Base-by-base conservation (phyloP, 805 yeast genomes). In the Metschnikowia chrysomelidarum region DNA sequence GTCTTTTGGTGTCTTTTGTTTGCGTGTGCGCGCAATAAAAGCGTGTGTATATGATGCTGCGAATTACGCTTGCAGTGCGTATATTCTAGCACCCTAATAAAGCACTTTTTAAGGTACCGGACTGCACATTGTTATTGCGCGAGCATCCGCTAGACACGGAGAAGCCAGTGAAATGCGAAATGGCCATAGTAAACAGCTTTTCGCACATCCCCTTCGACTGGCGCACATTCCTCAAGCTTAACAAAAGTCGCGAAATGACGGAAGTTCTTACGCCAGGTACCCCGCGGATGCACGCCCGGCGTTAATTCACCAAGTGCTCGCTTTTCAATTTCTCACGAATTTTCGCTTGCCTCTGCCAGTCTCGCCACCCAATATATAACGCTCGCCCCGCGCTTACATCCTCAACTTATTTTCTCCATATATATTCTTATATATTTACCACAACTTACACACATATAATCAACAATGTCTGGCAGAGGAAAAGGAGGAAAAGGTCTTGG, bases 401-500 rank as follows among this genome's bases (percentile, higher is more conserved):
- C 17, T 12, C 8, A 1, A 6, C 11, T 3, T 10, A 13, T 29
- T 36, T 36, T 30, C 30, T 30, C 8, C 16, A 25, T 25, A 32
- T 25, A 24, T 23, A 24, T 24, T 24, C 24, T 27, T 27, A 21
- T 31, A 28, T 28, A 23, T 34, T 17, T 23, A 20, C 30, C 18
- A 27, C 33, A 29, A 18, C 28, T n/a, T 13, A 32, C 20, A 34
- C 38, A 29, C 29, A 29, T 19, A 29, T 28, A 35, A 34, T 8
- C 16, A 28, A 29, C n/a, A n/a, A 88, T 88, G 96, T 87, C 96
- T 69, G 96, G 98, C 71, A 89, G 97, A 81, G 98, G 98, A 65
- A 91, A 93, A 87, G 98, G 98, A 67, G 98, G 98, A 67, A 93
- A 93, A 86, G 98, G 98, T 76, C 80, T 93, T 62, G 98, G 98